A percentile compares a stretch with the other conserved stretches of the same genome.
Conservation (phyloP, 345 rosid genomes). For the Cardamine chenopodiifolia region DNA sequence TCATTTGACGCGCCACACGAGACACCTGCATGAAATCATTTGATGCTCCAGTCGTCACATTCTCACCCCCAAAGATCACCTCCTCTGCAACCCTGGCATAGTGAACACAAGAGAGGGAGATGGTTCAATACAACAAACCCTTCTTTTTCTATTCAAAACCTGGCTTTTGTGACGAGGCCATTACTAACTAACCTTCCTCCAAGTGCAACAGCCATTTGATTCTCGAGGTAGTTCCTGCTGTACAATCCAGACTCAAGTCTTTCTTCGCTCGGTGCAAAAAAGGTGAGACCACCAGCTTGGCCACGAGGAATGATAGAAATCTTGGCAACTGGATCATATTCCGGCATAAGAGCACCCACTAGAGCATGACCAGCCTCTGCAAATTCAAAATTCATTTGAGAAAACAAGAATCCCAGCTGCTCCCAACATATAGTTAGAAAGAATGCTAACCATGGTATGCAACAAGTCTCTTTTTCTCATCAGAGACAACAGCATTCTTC, state of each 20-base stretch:
- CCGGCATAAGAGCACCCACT: constrained; percentile 97
- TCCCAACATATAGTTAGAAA: background rate
- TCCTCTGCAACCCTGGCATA: constrained; percentile 89
- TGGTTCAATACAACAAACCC: constrained; percentile 3
- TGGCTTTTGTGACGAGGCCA: background rate
- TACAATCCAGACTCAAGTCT: constrained; percentile 96
- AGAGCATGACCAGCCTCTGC: constrained; percentile 98
- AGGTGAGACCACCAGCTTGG: constrained; percentile 97
- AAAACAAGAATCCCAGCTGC: background rate
- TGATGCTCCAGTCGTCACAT: constrained; percentile 98
- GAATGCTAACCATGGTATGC: constrained; percentile 76
- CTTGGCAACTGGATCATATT: constrained; percentile 95
- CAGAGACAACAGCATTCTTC: constrained; percentile 95
- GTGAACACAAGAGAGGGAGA: constrained; percentile 7
- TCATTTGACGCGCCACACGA: constrained; percentile 99
- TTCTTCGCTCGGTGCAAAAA: constrained; percentile 96
- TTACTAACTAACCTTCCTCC: constrained; percentile 80
- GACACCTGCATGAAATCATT: constrained; percentile 99
- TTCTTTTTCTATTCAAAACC: background rate
- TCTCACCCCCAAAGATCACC: constrained; percentile 83
- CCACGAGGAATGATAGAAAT: constrained; percentile 97
- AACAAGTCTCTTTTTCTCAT: constrained; percentile 87
- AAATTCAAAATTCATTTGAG: constrained; percentile 4
- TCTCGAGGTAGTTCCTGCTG: constrained; percentile 95
- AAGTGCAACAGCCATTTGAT: constrained; percentile 98